A percentile compares a stretch with the other conserved stretches of the same genome.
Conservation (phyloP, 2,329 filamentous ascomycete genomes). For the Curvularia lunata region DNA sequence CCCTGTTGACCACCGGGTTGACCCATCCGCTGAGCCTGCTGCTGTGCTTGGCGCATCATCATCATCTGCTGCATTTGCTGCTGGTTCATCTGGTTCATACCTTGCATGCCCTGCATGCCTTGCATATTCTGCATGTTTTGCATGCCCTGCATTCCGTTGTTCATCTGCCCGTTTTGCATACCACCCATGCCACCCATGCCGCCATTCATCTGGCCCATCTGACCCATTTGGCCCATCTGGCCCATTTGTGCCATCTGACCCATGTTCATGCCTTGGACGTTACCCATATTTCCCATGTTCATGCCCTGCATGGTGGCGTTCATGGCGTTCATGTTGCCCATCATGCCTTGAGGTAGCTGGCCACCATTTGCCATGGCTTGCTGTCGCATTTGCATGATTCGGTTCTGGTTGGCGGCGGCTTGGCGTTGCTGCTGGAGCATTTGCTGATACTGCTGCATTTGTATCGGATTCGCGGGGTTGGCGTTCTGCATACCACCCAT, state of each 20-base stretch:
- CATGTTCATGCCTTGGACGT: slow-evolving; percentile 25
- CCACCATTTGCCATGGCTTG: slow-evolving; percentile 40
- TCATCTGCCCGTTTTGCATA: slow-evolving; percentile 26
- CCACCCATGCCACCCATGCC: slow-evolving; percentile 26
- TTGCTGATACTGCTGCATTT: slow-evolving; percentile 46
- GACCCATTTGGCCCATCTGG: slow-evolving; percentile 18
- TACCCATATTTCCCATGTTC: slow-evolving; percentile 34
- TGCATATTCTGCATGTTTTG: slow-evolving; percentile 36
- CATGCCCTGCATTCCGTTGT: slow-evolving; percentile 29
- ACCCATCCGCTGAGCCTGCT: slow-evolving; percentile 31
- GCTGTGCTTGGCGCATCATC: slow-evolving; percentile 45
- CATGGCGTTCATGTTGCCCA: slow-evolving; percentile 24
- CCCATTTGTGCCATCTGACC: slow-evolving; percentile 8
- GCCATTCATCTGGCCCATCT: slow-evolving; percentile 19
- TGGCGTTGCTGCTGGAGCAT: slow-evolving; percentile 44
- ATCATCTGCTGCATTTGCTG: slow-evolving; percentile 46
- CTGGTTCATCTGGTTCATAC: slow-evolving; percentile 37
- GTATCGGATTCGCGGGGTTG: slow-evolving; percentile 32
- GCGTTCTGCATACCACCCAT: slow-evolving; percentile 31
- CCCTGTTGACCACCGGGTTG: slow-evolving; percentile 33
- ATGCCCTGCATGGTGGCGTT: slow-evolving; percentile 37
- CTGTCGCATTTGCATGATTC: slow-evolving; percentile 43
- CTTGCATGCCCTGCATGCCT: slow-evolving; percentile 15
- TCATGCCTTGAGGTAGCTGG: slow-evolving; percentile 40
- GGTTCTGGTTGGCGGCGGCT: slow-evolving; percentile 43